Conservation (phyloP, 768 basidiomycete species). For the Leccinum longicurvipes region DNA sequence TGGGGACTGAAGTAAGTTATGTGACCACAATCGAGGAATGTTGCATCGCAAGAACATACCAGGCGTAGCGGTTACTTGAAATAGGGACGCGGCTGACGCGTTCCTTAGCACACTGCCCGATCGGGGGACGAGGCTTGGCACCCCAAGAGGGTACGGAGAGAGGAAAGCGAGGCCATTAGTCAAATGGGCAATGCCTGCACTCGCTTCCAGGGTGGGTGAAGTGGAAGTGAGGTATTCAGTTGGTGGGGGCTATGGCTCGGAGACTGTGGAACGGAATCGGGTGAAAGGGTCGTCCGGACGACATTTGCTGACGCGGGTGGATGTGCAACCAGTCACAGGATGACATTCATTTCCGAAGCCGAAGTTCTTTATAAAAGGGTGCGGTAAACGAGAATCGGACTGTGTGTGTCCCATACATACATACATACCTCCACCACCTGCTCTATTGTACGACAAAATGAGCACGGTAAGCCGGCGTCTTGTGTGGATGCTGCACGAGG, state of each 20-base stretch:
- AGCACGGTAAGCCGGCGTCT: constrained; percentile 17
- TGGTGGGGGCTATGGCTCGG: constrained; percentile 29
- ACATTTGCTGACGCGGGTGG: constrained; percentile 18
- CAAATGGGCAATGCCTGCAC: constrained; percentile 29
- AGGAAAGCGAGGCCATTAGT: constrained; percentile 27
- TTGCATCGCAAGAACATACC: constrained; percentile 28
- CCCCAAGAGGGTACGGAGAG: constrained; percentile 12
- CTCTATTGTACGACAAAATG: constrained; percentile 5
- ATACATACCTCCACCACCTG: constrained; percentile 21
- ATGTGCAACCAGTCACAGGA: constrained; percentile 26
- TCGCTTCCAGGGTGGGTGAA: constrained; percentile 20
- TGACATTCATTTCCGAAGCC: constrained; percentile 35
- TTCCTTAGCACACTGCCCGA: constrained; percentile 12
- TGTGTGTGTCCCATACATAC: constrained; percentile 12
- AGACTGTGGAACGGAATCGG: constrained; percentile 32
- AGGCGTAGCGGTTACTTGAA: constrained; percentile 22
- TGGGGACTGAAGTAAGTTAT: constrained; percentile 21
- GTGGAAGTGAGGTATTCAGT: constrained; percentile 14
- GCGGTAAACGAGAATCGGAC: constrained; percentile 9
- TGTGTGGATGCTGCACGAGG: constrained; percentile 19
- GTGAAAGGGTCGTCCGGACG: constrained; percentile 27
- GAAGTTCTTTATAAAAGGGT: constrained; percentile 28
- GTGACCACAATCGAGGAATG: constrained; percentile 24
- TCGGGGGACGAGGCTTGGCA: constrained; percentile 22
- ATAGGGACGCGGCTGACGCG: constrained; percentile 14